Percentiles rank a stretch among this genome's conserved stretches.
phyloP scores from a whole-genome alignment of 768 basidiomycete species.

The Kwoniella pini region DNA sequence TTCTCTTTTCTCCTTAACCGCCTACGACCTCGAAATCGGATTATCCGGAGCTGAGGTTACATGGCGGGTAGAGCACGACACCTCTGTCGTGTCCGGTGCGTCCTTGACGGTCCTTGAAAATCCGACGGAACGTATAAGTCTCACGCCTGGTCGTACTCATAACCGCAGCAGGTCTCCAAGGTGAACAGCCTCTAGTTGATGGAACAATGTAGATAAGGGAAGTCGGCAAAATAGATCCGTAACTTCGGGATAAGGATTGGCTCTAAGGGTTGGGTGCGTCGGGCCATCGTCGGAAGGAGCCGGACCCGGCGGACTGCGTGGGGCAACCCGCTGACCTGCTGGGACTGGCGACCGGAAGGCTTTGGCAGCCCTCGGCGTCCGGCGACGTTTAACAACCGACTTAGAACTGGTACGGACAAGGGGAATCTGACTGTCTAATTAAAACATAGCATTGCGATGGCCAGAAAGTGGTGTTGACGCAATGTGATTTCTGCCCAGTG shows the following conservation, averaged over 20 bases:
- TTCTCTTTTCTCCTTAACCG: constrained; percentile 78
- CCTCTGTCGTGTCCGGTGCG: constrained; percentile 71
- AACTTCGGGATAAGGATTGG: constrained; percentile 69
- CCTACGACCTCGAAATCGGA: constrained; percentile 71
- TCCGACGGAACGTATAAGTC: constrained; percentile 72
- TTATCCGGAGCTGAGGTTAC: constrained; percentile 73
- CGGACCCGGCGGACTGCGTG: constrained; percentile 65
- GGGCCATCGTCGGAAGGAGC: constrained; percentile 72
- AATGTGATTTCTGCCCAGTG: constrained; percentile 82
- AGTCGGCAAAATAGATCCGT: constrained; percentile 79
- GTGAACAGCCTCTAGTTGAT: constrained; percentile 79
- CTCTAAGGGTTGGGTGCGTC: constrained; percentile 73
- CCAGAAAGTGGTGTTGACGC: constrained; percentile 71
- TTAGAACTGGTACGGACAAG: constrained; percentile 78
- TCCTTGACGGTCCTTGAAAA: constrained; percentile 78
- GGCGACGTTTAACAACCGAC: constrained; percentile 63
- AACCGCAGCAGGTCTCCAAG: constrained; percentile 75
- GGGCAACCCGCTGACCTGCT: constrained; percentile 60
- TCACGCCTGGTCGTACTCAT: constrained; percentile 74
- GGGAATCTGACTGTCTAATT: constrained; percentile 81
- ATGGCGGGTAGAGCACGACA: constrained; percentile 72
- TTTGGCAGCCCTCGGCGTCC: constrained; percentile 65
- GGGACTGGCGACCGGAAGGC: constrained; percentile 58
- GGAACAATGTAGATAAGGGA: constrained; percentile 79
- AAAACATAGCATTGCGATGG: constrained; percentile 70